Conservation (phyloP, 1,139 yeast genomes). For the Sugiyamaella grinbergsii region DNA sequence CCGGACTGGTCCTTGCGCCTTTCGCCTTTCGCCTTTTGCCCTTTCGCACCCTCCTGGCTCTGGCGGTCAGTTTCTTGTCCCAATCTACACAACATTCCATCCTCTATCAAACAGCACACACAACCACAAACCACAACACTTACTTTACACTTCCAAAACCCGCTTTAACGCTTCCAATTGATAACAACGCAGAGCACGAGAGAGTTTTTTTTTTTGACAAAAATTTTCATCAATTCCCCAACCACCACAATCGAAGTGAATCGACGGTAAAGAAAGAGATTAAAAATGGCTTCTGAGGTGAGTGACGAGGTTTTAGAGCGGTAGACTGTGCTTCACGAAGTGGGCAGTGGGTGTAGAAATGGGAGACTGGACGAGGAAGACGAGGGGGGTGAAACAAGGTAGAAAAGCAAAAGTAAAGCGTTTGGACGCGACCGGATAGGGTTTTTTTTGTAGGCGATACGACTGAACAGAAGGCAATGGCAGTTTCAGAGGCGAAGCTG, state of each 20-base stretch:
- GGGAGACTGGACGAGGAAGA: not conserved
- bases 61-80: slow-evolving; percentile 5
- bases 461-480: no score
- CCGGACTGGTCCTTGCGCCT: no score
- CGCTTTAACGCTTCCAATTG: slow-evolving; percentile 3
- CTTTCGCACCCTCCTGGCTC: no score
- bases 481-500: no score
- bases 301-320: slow-evolving; percentile 11
- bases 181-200: slow-evolving; percentile 11
- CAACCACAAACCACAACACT: slow-evolving; percentile 6
- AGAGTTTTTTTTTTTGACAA: slow-evolving; percentile 10
- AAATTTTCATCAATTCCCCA: slow-evolving; percentile 5
- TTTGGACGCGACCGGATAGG: no score
- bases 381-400: not conserved
- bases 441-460: no score
- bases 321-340: no score
- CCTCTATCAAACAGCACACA: slow-evolving; percentile 13
- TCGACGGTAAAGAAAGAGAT: slow-evolving; percentile 11
- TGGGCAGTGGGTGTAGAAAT: not conserved
- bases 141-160: not conserved
- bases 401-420: no score
- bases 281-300: slow-evolving; percentile 31
- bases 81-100: slow-evolving; percentile 19
- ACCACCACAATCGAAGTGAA: not conserved
- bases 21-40: no score